Conservation (phyloP, 2,329 filamentous ascomycete genomes). For the Aphanoascus verrucosus region DNA sequence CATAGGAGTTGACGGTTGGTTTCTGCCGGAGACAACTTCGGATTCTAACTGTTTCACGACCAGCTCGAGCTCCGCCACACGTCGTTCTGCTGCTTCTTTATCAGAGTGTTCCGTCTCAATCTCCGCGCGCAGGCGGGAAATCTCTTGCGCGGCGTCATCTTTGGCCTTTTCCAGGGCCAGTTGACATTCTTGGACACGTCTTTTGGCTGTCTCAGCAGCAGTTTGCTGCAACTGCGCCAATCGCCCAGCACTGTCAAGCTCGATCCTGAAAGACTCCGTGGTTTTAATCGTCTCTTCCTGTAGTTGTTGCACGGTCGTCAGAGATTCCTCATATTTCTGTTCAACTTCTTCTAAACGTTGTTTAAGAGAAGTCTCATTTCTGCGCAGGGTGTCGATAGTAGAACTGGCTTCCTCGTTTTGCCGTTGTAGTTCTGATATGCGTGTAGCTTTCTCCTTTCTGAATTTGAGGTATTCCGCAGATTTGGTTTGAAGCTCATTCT, state of each 20-base stretch:
- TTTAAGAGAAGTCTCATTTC: conserved; percentile 69
- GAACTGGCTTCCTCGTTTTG: conserved; percentile 75
- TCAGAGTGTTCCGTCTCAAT: conserved; percentile 49
- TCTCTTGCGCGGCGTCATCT: conserved; percentile 52
- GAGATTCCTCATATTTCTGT: conserved; percentile 73
- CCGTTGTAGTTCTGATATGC: conserved; percentile 78
- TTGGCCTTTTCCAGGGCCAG: conserved; percentile 47
- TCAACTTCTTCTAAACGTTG: conserved; percentile 73
- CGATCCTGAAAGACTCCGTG: conserved; percentile 78
- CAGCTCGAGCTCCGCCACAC: conserved; percentile 54
- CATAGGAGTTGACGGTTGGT: conserved; percentile 45
- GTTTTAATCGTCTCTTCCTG: conserved; percentile 70
- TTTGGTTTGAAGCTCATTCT: conserved; percentile 84
- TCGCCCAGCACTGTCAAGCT: conserved; percentile 69
- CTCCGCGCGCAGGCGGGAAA: conserved; percentile 44
- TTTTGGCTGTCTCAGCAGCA: conserved; percentile 49
- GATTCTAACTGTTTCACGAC: conserved; percentile 51
- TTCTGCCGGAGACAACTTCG: conserved; percentile 36
- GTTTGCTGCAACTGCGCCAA: conserved; percentile 62
- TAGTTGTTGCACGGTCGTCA: conserved; percentile 71
- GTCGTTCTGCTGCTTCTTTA: conserved; percentile 51
- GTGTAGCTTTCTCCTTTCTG: conserved; percentile 86
- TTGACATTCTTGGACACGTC: conserved; percentile 49
- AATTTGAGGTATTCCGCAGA: conserved; percentile 76
- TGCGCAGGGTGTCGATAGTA: conserved; percentile 64